Evolutionary conservation across 2,329 filamentous ascomycete genomes (phyloP).

Genomic region (Cordyceps farinosa): DNA sequence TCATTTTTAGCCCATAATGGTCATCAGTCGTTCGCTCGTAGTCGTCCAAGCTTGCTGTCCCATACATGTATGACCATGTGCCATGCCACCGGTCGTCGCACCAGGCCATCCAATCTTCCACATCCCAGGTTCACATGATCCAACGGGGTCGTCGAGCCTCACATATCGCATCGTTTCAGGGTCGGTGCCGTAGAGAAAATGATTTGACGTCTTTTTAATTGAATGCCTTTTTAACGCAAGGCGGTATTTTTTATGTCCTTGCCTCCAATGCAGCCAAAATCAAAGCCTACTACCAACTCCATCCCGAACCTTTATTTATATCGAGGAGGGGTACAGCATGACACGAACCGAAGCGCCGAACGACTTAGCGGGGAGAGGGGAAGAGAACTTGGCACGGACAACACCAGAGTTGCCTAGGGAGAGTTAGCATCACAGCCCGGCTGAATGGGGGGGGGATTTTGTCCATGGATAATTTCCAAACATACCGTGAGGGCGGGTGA

Average conservation of each 20-base stretch:
- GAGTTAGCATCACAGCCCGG: slow-evolving; percentile 19
- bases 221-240: slow-evolving; percentile 50
- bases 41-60: background rate
- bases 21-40: background rate
- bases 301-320: slow-evolving; percentile 65
- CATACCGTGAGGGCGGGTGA: slow-evolving; percentile 89
- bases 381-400: slow-evolving; percentile 94
- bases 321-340: slow-evolving; percentile 97
- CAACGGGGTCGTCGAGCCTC: slow-evolving; percentile 3
- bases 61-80: background rate
- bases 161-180: slow-evolving; percentile 10
- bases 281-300: slow-evolving; percentile 62
- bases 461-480: background rate
- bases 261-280: slow-evolving; percentile 58
- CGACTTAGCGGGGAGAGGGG: slow-evolving; percentile 92
- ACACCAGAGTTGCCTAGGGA: slow-evolving; percentile 87
- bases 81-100: background rate
- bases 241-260: slow-evolving; percentile 50
- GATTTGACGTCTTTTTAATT: slow-evolving; percentile 50
- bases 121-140: background rate
- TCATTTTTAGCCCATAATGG: background rate
- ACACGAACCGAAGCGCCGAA: slow-evolving; percentile 95
- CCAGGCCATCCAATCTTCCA: background rate
- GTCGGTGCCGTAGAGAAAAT: slow-evolving; percentile 18
- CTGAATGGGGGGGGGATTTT: background rate